Conservation (phyloP, 225 moss, liverwort and hornwort genomes). For the Pseudoscleropodium purum region DNA sequence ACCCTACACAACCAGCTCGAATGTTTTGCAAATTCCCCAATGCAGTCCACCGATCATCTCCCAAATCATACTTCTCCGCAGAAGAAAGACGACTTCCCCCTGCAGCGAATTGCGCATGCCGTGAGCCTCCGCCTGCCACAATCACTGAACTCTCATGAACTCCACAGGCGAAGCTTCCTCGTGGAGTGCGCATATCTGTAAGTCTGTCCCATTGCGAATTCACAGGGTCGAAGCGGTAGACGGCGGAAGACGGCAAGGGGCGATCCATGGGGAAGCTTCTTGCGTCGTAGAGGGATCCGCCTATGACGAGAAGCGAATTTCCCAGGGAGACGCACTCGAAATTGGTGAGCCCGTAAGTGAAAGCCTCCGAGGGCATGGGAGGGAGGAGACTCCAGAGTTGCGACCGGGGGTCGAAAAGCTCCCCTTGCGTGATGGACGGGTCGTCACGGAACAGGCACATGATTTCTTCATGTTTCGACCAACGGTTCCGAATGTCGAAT, state of each 20-base stretch:
- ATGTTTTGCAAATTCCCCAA: slow-evolving; percentile 34
- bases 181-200: slow-evolving; percentile 36
- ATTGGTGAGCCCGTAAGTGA: slow-evolving; percentile 64
- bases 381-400: slow-evolving; percentile 50
- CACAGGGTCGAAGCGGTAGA: slow-evolving; percentile 41
- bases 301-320: slow-evolving; percentile 33
- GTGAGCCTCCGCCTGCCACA: slow-evolving; percentile 55
- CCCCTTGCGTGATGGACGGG: slow-evolving; percentile 58
- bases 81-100: slow-evolving; percentile 46
- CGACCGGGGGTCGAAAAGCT: slow-evolving; percentile 53
- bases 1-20: slow-evolving; percentile 58
- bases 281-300: slow-evolving; percentile 56
- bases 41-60: slow-evolving; percentile 37
- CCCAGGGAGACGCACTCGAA: slow-evolving; percentile 59
- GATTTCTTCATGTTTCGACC: slow-evolving; percentile 47
- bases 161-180: slow-evolving; percentile 56
- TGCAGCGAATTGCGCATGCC: slow-evolving; percentile 58
- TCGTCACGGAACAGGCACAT: slow-evolving; percentile 60
- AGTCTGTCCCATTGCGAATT: slow-evolving; percentile 38
- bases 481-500: slow-evolving; percentile 40
- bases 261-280: slow-evolving; percentile 67
- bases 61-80: slow-evolving; percentile 32
- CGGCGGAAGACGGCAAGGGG: slow-evolving; percentile 45
- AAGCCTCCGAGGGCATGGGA: slow-evolving; percentile 61
- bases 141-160: slow-evolving; percentile 34